Conservation (phyloP, 192 early-diverging fungal species). For the Coemansia sp. region DNA sequence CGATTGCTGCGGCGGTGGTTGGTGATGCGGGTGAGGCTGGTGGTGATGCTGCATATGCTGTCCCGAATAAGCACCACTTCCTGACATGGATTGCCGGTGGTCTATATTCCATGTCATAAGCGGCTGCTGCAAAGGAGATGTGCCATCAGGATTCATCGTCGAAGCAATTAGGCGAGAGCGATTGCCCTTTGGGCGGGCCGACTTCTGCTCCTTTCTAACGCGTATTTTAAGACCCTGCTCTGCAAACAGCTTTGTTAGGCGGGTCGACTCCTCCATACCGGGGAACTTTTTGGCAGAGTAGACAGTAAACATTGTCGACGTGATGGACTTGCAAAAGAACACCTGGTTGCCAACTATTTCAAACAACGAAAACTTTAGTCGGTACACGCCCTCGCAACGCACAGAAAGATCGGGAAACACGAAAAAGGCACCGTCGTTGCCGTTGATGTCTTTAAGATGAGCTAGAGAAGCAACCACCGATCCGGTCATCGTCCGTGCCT, state of each 20-base stretch:
- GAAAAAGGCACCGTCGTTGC: conserved; percentile 90
- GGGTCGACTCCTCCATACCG: conserved; percentile 94
- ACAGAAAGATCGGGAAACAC: conserved; percentile 95
- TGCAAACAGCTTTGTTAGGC: conserved; percentile 86
- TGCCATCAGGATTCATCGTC: conserved; percentile 15
- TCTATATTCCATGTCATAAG: not conserved
- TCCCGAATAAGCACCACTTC: not conserved
- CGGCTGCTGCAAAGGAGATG: conserved; percentile 7
- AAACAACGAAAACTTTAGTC: conserved; percentile 84
- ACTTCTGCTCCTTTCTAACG: conserved; percentile 81
- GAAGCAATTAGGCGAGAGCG: conserved; percentile 48
- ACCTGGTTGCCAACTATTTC: conserved; percentile 88
- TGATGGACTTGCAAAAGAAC: conserved; percentile 85
- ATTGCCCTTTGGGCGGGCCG: conserved; percentile 39
- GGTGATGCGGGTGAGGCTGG: conserved; percentile 4
- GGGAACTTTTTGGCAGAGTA: conserved; percentile 96
- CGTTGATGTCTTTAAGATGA: conserved; percentile 84
- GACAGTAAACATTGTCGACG: conserved; percentile 81
- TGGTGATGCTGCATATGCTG: conserved; percentile 23
- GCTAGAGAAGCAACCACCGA: conserved; percentile 92
- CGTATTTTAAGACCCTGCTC: conserved; percentile 95
- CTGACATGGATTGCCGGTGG: conserved; percentile 1
- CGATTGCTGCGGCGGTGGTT: not conserved
- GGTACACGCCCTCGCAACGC: conserved; percentile 88
- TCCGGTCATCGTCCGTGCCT: conserved; percentile 88